Conservation (phyloP, 129 eudicot genomes). For the Oenanthe sinensis region DNA sequence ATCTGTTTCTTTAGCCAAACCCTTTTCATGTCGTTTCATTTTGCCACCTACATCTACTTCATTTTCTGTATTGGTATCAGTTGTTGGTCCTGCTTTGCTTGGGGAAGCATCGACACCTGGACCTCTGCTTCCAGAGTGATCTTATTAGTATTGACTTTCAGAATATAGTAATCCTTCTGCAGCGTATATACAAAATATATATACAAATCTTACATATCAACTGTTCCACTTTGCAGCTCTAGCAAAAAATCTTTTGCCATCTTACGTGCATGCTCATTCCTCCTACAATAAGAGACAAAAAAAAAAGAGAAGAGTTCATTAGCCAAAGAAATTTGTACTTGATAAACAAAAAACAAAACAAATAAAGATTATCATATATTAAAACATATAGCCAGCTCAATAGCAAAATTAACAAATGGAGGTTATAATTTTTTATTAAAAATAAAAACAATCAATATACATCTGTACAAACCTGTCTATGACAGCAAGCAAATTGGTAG, state of each 20-base stretch:
- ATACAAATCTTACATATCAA: slow-evolving; percentile 60
- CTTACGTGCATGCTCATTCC: slow-evolving; percentile 75
- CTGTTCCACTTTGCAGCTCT: slow-evolving; percentile 72
- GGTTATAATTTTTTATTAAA: background rate
- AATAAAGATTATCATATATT: background rate
- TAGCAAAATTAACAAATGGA: background rate
- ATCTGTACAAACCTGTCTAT: slow-evolving; percentile 37
- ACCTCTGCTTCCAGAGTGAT: slow-evolving; percentile 52
- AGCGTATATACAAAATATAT: background rate
- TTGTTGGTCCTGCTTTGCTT: slow-evolving; percentile 54
- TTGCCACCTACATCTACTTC: slow-evolving; percentile 62
- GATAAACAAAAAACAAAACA: background rate
- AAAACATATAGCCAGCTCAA: background rate
- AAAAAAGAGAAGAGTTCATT: slow-evolving; percentile 3
- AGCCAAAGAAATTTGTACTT: background rate
- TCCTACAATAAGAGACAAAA: slow-evolving; percentile 32
- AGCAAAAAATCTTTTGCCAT: slow-evolving; percentile 82
- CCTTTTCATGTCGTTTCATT: slow-evolving; percentile 50
- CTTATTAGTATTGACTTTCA: slow-evolving; percentile 12
- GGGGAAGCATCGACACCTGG: slow-evolving; percentile 55
- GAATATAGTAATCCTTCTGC: background rate
- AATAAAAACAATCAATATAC: background rate
- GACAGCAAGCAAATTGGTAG: slow-evolving; percentile 77
- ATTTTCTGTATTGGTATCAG: slow-evolving; percentile 70
- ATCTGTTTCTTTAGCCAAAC: slow-evolving; percentile 44